phyloP scores from a whole-genome alignment of 176 grass and related monocot genomes.

The Eleusine indica region DNA sequence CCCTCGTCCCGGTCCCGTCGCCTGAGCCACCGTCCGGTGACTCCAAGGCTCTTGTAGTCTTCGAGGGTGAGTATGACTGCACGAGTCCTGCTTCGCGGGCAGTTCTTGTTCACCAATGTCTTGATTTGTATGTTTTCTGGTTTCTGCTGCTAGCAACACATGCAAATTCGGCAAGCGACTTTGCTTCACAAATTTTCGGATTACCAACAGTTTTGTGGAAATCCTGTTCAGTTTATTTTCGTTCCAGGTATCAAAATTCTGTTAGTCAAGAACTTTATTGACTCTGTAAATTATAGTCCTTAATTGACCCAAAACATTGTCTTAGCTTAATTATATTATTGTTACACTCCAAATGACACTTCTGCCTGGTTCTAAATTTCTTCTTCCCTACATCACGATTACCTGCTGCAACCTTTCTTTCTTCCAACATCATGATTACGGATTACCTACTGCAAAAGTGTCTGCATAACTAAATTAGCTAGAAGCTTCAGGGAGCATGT shows the following conservation, averaged over 20 bases:
- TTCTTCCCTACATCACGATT: neutral
- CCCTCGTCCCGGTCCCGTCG: neutral
- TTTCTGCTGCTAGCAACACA: neutral
- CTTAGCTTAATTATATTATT: neutral
- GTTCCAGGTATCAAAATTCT: neutral
- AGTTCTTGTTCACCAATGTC: slow-evolving; percentile 4
- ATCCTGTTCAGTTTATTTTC: neutral
- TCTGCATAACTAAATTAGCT: neutral
- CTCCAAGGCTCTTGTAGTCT: slow-evolving; percentile 37
- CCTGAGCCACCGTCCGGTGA: slow-evolving; percentile 17
- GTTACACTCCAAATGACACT: neutral
- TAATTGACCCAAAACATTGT: neutral
- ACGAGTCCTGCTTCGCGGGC: neutral
- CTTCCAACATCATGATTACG: neutral
- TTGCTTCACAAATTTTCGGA: neutral
- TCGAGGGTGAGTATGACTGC: slow-evolving; percentile 41
- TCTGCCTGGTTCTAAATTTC: neutral
- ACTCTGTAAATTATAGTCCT: neutral
- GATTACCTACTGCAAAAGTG: neutral
- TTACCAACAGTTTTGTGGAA: neutral
- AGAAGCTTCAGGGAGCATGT: neutral
- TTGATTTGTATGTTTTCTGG: neutral
- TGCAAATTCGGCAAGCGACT: neutral
- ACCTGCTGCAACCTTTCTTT: neutral
- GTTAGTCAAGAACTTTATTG: neutral